These are phyloP conservation scores for Pichia cabralensis DNA, from an alignment of 805 yeast species.

Conservation along the genomic window DNA sequence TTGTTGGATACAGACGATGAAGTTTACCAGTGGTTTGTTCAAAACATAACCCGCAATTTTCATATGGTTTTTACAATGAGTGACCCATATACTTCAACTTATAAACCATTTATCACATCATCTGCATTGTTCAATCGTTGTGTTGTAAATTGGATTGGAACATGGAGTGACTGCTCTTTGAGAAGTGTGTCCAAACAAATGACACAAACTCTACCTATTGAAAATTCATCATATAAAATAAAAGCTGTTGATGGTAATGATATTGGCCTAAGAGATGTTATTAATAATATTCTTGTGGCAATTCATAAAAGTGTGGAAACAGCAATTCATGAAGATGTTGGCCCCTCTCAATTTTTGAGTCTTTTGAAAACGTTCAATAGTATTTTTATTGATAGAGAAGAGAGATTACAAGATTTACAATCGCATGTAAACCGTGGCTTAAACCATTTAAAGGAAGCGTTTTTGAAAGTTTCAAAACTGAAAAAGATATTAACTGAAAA, in stretches of 20 bases:
- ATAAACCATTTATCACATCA: slow-evolving; percentile 51
- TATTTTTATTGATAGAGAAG: slow-evolving; percentile 34
- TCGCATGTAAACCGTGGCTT: slow-evolving; percentile 66
- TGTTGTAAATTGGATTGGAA: slow-evolving; percentile 82
- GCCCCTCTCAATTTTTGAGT: slow-evolving; percentile 50
- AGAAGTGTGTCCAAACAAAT: slow-evolving; percentile 35
- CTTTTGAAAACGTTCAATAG: slow-evolving; percentile 36
- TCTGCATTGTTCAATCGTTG: slow-evolving; percentile 89
- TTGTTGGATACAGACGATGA: slow-evolving; percentile 61
- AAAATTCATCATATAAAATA: slow-evolving; percentile 30
- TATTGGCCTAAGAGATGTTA: slow-evolving; percentile 22
- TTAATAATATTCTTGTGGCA: slow-evolving; percentile 36
- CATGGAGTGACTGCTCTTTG: slow-evolving; percentile 52
- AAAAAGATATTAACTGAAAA: slow-evolving; percentile 45
- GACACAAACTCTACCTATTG: slow-evolving; percentile 37
- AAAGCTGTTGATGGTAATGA: slow-evolving; percentile 20
- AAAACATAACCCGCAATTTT: slow-evolving; percentile 55
- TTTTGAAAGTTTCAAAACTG: slow-evolving; percentile 56
- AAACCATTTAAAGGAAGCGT: slow-evolving; percentile 67
- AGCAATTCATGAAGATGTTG: slow-evolving; percentile 1
- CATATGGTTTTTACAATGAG: slow-evolving; percentile 78
- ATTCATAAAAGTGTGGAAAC: slow-evolving; percentile 30
- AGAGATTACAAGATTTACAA: slow-evolving; percentile 52
- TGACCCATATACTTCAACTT: slow-evolving; percentile 31
- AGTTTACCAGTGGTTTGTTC: slow-evolving; percentile 62